Conservation (phyloP, 495 filamentous ascomycete species). For the Choiromyces venosus region DNA sequence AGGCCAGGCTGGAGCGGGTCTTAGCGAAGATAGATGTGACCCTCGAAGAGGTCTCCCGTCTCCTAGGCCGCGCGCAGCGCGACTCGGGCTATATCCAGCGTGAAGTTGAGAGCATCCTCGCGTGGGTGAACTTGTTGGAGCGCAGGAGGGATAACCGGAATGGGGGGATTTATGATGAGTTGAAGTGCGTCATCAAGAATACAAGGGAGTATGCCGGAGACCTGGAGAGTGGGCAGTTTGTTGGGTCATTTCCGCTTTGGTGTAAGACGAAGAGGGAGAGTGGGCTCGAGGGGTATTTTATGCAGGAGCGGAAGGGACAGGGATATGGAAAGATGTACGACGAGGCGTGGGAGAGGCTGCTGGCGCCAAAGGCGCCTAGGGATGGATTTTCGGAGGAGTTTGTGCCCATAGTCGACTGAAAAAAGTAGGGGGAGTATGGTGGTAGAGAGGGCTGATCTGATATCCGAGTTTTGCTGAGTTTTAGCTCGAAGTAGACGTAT, state of each 20-base stretch:
- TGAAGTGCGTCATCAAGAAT: background rate
- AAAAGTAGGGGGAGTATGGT: background rate
- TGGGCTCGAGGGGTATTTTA: background rate
- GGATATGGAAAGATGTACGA: conserved; percentile 1
- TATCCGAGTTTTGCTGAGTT: background rate
- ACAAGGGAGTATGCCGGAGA: background rate
- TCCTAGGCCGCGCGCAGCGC: background rate
- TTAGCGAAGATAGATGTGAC: background rate
- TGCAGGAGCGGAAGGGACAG: background rate
- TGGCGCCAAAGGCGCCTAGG: background rate
- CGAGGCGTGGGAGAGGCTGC: background rate
- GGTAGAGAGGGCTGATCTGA: background rate
- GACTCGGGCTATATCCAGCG: background rate
- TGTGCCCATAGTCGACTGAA: background rate
- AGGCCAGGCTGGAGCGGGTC: background rate
- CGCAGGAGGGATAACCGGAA: background rate
- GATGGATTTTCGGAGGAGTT: background rate
- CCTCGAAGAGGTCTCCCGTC: background rate
- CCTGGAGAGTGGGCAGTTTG: background rate
- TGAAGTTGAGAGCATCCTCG: background rate
- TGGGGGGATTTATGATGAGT: background rate
- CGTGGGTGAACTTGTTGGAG: background rate
- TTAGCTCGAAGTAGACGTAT: background rate
- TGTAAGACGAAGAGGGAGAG: background rate
- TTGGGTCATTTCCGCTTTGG: background rate